Conservation (phyloP, 768 basidiomycete species). For the Macrolepiota albuminosa region DNA sequence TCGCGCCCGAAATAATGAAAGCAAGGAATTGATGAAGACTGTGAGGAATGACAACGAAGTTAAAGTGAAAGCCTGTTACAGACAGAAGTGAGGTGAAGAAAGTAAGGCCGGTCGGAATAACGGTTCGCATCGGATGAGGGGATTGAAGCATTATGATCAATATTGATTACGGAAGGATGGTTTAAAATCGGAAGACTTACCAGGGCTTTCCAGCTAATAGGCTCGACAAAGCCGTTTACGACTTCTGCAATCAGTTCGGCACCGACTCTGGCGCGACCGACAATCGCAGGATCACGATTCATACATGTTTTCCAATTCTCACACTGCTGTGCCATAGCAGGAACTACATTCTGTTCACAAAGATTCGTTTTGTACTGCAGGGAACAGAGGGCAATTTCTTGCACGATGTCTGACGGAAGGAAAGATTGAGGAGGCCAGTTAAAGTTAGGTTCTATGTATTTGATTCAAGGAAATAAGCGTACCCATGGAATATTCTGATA, state of each 20-base stretch:
- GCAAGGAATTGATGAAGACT: slow-evolving; percentile 74
- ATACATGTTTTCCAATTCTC: slow-evolving; percentile 90
- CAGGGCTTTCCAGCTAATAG: slow-evolving; percentile 96
- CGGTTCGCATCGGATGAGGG: neutral
- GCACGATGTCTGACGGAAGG: slow-evolving; percentile 65
- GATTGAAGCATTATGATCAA: slow-evolving; percentile 10
- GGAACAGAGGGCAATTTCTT: slow-evolving; percentile 88
- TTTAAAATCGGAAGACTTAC: slow-evolving; percentile 39
- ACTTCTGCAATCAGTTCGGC: slow-evolving; percentile 96
- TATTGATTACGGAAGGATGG: neutral
- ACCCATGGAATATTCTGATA: slow-evolving; percentile 89
- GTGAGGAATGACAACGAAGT: slow-evolving; percentile 75
- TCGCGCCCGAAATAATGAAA: slow-evolving; percentile 72
- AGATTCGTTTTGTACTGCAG: slow-evolving; percentile 77
- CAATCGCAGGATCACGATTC: slow-evolving; percentile 87
- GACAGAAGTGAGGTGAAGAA: neutral
- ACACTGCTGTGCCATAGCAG: slow-evolving; percentile 86
- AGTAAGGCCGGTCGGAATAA: neutral
- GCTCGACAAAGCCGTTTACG: slow-evolving; percentile 94
- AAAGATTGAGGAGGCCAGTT: neutral
- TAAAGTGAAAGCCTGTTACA: slow-evolving; percentile 60
- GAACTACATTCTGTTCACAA: slow-evolving; percentile 71
- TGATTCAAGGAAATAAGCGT: slow-evolving; percentile 18
- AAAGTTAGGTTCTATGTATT: neutral
- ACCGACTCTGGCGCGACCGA: slow-evolving; percentile 85